These are phyloP conservation scores for Ascochyta clinopodiicola DNA, from an alignment of 2,329 filamentous ascomycete species.

Conservation along the genomic window DNA sequence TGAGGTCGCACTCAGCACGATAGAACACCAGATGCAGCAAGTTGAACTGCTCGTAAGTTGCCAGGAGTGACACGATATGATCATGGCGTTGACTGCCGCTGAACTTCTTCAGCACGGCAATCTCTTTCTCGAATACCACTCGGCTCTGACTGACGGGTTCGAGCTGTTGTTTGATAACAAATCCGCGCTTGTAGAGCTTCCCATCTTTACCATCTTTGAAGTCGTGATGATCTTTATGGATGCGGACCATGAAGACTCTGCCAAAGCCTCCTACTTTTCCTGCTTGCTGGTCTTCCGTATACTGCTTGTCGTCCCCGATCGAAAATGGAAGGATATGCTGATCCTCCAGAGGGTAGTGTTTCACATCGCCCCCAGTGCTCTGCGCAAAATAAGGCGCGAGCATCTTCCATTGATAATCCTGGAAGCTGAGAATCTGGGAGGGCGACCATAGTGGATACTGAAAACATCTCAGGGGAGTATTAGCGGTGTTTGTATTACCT, in stretches of 20 bases:
- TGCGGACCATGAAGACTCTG: conserved; percentile 21
- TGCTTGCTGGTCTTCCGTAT: background rate
- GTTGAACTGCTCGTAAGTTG: conserved; percentile 24
- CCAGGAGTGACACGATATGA: conserved; percentile 25
- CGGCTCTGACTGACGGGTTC: conserved; percentile 2
- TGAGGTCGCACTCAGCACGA: conserved; percentile 24
- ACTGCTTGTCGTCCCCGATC: background rate
- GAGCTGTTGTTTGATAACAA: conserved; percentile 25
- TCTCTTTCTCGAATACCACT: conserved; percentile 19
- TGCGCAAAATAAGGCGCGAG: conserved; percentile 22
- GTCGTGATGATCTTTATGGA: conserved; percentile 25
- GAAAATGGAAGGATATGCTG: conserved; percentile 26
- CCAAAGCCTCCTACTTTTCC: conserved; percentile 4
- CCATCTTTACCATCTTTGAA: conserved; percentile 10
- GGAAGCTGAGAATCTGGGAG: background rate
- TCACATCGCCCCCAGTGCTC: conserved; percentile 5
- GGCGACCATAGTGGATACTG: background rate
- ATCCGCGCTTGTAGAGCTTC: background rate
- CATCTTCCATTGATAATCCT: conserved; percentile 25
- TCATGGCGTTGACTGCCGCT: conserved; percentile 16
- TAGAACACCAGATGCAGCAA: conserved; percentile 27
- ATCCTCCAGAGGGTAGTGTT: conserved; percentile 21
- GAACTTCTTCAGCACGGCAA: conserved; percentile 19
- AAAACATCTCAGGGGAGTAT: too few relatives aligned
- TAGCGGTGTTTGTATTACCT: too few relatives aligned